Evolutionary conservation across 176 grass and related monocot species (phyloP).

Genomic region (Tuctoria greenei): DNA sequence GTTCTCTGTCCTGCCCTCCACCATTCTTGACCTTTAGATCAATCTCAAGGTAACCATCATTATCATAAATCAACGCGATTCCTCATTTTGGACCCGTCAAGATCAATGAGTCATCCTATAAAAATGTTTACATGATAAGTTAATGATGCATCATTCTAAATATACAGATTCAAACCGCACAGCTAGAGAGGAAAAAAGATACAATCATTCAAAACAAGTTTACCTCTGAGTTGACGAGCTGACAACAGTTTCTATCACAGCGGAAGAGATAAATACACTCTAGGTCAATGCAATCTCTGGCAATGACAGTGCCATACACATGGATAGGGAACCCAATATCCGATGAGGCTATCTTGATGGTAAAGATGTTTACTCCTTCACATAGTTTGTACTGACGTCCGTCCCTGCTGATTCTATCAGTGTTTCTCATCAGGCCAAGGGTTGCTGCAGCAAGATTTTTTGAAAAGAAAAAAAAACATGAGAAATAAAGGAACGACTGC

Average conservation of each 20-base stretch:
- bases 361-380: not conserved
- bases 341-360: not conserved
- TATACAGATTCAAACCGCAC: not conserved
- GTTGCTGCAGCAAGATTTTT: not conserved
- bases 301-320: not conserved
- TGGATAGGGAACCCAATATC: not conserved
- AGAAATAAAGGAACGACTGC: too few species aligned
- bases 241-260: not conserved
- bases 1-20: not conserved
- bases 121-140: not conserved
- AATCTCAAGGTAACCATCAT: not conserved
- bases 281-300: not conserved
- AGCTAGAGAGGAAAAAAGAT: too few species aligned
- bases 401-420: not conserved
- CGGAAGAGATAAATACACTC: not conserved
- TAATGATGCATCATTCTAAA: not conserved
- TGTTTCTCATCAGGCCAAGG: conserved; percentile 8
- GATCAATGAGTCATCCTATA: not conserved
- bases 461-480: too few species aligned
- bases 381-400: not conserved
- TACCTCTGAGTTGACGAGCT: not conserved
- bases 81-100: not conserved
- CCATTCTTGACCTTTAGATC: too few species aligned
- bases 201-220: not conserved
- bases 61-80: not conserved